phyloP scores from a whole-genome alignment of 192 early-diverging fungal genomes.

The Neocallimastix lanati region DNA sequence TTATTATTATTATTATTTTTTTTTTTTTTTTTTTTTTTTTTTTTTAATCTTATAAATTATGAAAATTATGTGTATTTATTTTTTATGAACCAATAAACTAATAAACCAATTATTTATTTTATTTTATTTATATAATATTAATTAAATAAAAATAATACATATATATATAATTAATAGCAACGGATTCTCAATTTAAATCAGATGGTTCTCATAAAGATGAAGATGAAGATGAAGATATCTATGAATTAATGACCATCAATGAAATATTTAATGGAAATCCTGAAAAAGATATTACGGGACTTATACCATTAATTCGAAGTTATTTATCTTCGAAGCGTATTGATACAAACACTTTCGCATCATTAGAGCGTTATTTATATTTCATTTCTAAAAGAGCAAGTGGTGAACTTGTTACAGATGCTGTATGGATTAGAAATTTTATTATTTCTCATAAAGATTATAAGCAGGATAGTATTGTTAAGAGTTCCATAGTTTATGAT shows the following conservation, averaged over 20 bases:
- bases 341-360: no score
- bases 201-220: neutral
- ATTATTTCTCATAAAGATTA: constrained; percentile 71
- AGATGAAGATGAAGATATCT: constrained; percentile 8
- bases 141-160: no score
- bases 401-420: constrained; percentile 67
- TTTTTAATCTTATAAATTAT: no score
- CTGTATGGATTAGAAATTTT: constrained; percentile 79
- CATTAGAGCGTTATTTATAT: constrained; percentile 54
- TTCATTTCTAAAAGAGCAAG: constrained; percentile 64
- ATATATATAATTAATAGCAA: no score
- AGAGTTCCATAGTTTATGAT: neutral
- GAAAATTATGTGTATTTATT: no score
- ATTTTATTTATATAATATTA: no score
- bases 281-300: constrained; percentile 43
- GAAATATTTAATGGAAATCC: constrained; percentile 71
- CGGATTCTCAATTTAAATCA: no score
- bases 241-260: constrained; percentile 59
- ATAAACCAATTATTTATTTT: no score
- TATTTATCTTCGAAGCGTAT: no score
- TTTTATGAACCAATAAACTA: no score
- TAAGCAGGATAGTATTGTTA: constrained; percentile 73
- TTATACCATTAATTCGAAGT: constrained; percentile 59
- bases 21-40: no score
- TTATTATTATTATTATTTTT: no score